These are phyloP conservation scores for Eucalyptus tenuipes DNA, from an alignment of 345 rosid species.

Conservation along the genomic window DNA sequence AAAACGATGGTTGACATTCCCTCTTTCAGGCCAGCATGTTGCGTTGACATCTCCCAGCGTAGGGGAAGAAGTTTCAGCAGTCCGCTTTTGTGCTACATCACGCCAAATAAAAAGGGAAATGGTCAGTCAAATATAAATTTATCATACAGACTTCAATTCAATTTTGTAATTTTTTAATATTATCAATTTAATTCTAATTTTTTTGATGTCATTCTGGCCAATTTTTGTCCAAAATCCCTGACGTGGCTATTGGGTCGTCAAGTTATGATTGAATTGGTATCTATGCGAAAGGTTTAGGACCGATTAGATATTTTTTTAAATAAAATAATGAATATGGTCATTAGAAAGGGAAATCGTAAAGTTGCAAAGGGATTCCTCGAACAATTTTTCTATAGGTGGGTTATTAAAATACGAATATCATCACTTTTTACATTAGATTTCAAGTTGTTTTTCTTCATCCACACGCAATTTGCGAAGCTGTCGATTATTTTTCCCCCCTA, in stretches of 20 bases:
- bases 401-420: no score
- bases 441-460: no score
- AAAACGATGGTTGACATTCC: neutral
- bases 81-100: neutral
- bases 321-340: neutral
- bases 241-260: fast-evolving
- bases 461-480: no score
- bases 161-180: neutral
- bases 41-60: neutral
- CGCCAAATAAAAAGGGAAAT: neutral
- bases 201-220: fast-evolving
- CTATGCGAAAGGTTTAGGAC: fast-evolving
- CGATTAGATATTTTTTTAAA: neutral
- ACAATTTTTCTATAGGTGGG: no score
- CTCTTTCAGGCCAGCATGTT: neutral
- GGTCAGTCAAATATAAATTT: no score
- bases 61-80: neutral
- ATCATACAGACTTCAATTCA: neutral
- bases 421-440: no score
- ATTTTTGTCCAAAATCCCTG: neutral
- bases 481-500: no score
- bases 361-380: no score
- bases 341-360: neutral
- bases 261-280: no score
- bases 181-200: neutral